Conservation (phyloP, 1,284 basidiomycete genomes). For the Ganoderma multipileum region DNA sequence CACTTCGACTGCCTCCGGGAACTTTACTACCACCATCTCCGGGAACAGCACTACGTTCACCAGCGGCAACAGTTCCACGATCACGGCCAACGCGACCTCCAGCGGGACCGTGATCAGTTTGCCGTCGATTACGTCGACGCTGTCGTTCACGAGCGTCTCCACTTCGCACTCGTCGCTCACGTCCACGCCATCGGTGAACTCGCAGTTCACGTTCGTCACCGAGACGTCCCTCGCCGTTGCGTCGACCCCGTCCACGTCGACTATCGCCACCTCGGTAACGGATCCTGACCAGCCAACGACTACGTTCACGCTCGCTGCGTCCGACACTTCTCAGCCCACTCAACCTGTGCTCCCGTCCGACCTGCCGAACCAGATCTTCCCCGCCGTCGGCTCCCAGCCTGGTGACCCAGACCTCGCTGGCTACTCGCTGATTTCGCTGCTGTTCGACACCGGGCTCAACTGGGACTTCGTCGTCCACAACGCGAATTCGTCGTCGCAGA, state of each 20-base stretch:
- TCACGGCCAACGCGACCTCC: neutral
- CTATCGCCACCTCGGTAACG: constrained; percentile 29
- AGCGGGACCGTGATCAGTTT: constrained; percentile 27
- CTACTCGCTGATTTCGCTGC: constrained; percentile 58
- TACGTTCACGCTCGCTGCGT: constrained; percentile 42
- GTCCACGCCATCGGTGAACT: constrained; percentile 33
- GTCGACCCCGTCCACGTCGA: constrained; percentile 35
- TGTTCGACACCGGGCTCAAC: constrained; percentile 62
- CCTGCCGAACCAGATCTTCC: constrained; percentile 66
- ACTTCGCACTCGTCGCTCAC: constrained; percentile 29
- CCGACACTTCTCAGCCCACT: constrained; percentile 41
- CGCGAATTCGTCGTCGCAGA: constrained; percentile 58
- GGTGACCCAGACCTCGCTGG: constrained; percentile 41
- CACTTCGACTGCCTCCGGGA: neutral
- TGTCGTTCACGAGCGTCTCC: constrained; percentile 19
- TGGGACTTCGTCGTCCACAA: constrained; percentile 70
- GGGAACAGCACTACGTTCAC: constrained; percentile 15
- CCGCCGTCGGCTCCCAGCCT: constrained; percentile 41
- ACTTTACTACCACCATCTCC: constrained; percentile 3
- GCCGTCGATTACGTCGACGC: constrained; percentile 20
- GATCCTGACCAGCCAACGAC: constrained; percentile 63
- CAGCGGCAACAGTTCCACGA: constrained; percentile 7
- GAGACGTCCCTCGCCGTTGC: constrained; percentile 32
- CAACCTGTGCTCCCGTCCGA: constrained; percentile 58
- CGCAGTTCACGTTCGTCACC: constrained; percentile 33